Conservation (phyloP, 225 moss, liverwort and hornwort genomes). For the Straminergon stramineum region DNA sequence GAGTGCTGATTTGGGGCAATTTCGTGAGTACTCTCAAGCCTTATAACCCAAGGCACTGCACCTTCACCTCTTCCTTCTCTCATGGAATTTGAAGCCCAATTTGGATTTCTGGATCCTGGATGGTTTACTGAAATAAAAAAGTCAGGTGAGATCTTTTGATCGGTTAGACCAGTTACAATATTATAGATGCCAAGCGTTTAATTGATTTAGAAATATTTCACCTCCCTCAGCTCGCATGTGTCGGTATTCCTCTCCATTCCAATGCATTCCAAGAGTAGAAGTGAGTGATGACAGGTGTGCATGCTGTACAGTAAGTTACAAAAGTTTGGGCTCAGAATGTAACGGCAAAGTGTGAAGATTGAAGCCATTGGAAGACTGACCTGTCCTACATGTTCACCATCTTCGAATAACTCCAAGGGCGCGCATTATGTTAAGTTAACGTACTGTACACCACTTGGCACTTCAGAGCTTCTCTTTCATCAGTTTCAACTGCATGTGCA, state of each 20-base stretch:
- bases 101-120: background rate
- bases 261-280: background rate
- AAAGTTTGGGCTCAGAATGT: background rate
- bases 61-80: background rate
- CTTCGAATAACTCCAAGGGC: background rate
- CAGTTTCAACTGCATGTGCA: background rate
- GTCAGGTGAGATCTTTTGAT: background rate
- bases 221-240: background rate
- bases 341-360: background rate
- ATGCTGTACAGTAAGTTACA: background rate
- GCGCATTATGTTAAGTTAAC: background rate
- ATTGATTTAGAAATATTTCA: background rate
- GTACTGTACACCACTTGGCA: background rate
- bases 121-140: background rate
- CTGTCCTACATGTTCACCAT: too few species aligned
- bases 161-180: background rate
- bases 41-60: background rate
- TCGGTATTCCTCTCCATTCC: background rate
- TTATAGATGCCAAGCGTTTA: background rate
- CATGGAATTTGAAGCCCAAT: background rate
- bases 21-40: background rate
- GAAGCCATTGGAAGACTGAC: too few species aligned
- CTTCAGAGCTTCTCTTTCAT: background rate
- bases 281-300: background rate
- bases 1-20: background rate